Evolutionary conservation across 805 yeast species (phyloP), one percentile per base, ranked within the genome.

Genomic region (Saccharomycopsis babjevae): DNA sequence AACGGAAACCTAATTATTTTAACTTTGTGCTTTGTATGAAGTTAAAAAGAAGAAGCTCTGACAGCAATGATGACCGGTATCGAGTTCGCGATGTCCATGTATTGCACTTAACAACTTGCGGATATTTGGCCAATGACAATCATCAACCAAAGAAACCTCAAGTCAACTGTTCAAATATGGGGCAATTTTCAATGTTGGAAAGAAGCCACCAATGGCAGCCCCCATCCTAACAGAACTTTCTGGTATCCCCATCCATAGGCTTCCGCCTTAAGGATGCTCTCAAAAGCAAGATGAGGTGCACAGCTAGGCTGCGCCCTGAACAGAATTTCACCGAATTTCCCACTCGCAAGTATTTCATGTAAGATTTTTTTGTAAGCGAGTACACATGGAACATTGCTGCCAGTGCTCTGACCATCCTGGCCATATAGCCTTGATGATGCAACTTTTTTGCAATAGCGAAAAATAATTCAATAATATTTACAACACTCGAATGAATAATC

Each of bases 281-380:
- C 60, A 58, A 50, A 55, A 54, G 57, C 60, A 36, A 13, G 36
- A 4, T 10, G 28, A 16, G 50, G 36, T 18, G 43, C 36, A 22
- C 46, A 20, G 22, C 18, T 20, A 18, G 20, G 16, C 46, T 28
- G 54, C 13, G 54, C 36, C 54, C 34, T 43, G 57, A 38, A 55
- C 55, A 57, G 55, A 28, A 38, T n/a, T 59, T 40, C 61, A 59
- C 61, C 61, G 61, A 59, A 59, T 59, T 59, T 59, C 61, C 61
- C 61, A 59, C 61, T 57, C 61, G 61, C 57, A 20, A 43, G 30
- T 28, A n/a, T 55, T 22, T 25, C n/a, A 5, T 2, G 15, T 1
- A 3, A 18, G 34, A 34, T 22, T 54, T 59, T 32, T 40, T 54
- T 59, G 61, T 59, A 54, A 50, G 42, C 61, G 61, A 57, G 61